phyloP scores from a whole-genome alignment of 768 basidiomycete species.

The Macrolepiota fuliginosa region DNA sequence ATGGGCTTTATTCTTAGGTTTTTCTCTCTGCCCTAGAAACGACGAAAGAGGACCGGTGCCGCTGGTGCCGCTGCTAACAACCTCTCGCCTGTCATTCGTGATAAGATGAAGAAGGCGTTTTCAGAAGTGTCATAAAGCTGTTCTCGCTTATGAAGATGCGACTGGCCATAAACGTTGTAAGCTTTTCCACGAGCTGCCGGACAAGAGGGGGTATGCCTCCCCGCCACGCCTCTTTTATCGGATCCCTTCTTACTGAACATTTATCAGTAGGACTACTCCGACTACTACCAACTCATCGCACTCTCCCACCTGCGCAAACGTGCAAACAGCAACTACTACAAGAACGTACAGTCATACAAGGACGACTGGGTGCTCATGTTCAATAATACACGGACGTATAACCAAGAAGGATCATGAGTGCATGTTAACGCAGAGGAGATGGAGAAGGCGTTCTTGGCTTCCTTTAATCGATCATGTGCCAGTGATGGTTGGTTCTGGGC shows the following conservation, averaged over 20 bases:
- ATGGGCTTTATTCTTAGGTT: neutral
- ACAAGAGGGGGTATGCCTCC: conserved; percentile 57
- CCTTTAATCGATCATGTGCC: conserved; percentile 71
- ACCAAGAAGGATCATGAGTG: conserved; percentile 93
- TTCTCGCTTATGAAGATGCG: conserved; percentile 67
- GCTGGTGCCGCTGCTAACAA: conserved; percentile 35
- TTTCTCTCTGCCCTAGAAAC: conserved; percentile 57
- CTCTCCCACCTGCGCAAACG: conserved; percentile 85
- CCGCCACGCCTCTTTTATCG: neutral
- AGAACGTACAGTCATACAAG: conserved; percentile 66
- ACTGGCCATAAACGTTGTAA: conserved; percentile 80
- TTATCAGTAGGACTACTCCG: conserved; percentile 70
- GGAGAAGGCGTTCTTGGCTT: conserved; percentile 81
- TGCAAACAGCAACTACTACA: conserved; percentile 62
- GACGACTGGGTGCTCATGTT: conserved; percentile 92
- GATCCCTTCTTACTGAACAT: conserved; percentile 13
- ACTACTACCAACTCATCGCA: conserved; percentile 91
- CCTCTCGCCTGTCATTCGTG: conserved; percentile 54
- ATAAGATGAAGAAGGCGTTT: conserved; percentile 84
- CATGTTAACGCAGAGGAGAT: conserved; percentile 93
- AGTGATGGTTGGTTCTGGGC: conserved; percentile 60
- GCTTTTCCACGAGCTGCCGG: conserved; percentile 85
- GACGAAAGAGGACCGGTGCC: conserved; percentile 85
- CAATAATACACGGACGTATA: conserved; percentile 89
- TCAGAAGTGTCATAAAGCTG: conserved; percentile 73